phyloP scores from a whole-genome alignment of 2,329 filamentous ascomycete species.

The Sclerotinia minor region DNA sequence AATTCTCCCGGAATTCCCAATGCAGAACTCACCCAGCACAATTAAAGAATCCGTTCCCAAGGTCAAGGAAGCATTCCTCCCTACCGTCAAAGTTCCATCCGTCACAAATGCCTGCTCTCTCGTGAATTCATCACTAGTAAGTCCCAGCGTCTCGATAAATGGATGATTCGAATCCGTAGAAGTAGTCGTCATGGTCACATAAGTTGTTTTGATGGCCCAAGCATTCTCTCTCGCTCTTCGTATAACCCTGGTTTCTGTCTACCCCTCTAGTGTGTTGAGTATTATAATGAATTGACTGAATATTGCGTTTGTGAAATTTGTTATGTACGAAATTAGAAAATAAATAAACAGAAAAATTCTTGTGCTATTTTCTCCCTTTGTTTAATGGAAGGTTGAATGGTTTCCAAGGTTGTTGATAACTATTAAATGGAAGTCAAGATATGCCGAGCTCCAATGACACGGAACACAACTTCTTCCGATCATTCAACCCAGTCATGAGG shows the following conservation, averaged over 20 bases:
- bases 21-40: constrained; percentile 51
- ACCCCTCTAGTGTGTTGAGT: constrained; percentile 2
- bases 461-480: constrained; percentile 8
- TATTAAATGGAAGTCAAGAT: background rate
- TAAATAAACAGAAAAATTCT: background rate
- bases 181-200: constrained; percentile 17
- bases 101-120: constrained; percentile 42
- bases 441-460: background rate
- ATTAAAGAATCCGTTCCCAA: constrained; percentile 61
- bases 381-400: background rate
- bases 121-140: constrained; percentile 41
- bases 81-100: constrained; percentile 53
- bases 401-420: constrained; percentile 1
- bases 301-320: background rate
- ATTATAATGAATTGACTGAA: constrained; percentile 8
- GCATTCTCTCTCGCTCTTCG: constrained; percentile 18
- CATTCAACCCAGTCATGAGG: constrained; percentile 19
- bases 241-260: background rate
- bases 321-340: background rate
- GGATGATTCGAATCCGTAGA: constrained; percentile 37
- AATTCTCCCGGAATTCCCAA: background rate
- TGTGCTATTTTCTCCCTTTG: background rate
- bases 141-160: constrained; percentile 41
- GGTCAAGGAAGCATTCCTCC: constrained; percentile 59
- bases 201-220: constrained; percentile 6